Evolutionary conservation across 164 flowering plant species (phyloP).

Genomic region (Nymphaea thermarum): DNA sequence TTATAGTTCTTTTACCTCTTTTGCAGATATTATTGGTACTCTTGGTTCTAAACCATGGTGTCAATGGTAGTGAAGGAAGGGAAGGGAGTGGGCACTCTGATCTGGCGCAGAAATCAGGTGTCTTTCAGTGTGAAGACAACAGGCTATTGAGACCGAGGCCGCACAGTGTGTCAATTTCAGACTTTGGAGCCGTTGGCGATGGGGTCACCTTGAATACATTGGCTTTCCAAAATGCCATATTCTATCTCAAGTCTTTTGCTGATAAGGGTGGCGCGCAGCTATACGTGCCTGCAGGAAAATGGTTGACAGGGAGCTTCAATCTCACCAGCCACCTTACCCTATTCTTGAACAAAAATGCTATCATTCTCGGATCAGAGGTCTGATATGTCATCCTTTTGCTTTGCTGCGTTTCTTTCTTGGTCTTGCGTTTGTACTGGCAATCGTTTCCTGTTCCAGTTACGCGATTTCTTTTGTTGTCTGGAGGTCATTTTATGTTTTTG

Average conservation of each 20-base stretch:
- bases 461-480: no score
- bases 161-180: conserved; percentile 83
- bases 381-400: neutral
- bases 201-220: conserved; percentile 81
- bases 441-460: no score
- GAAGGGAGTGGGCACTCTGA: conserved; percentile 2
- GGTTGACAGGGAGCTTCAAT: conserved; percentile 91
- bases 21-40: conserved; percentile 46
- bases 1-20: conserved; percentile 1
- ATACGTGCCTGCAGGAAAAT: conserved; percentile 78
- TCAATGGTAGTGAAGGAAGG: conserved; percentile 18
- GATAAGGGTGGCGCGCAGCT: conserved; percentile 97
- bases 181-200: conserved; percentile 96
- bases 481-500: no score
- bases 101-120: neutral
- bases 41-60: conserved; percentile 38
- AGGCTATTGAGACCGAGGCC: conserved; percentile 52
- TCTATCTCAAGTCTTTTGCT: conserved; percentile 80
- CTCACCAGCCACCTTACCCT: conserved; percentile 95
- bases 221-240: conserved; percentile 93
- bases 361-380: conserved; percentile 84
- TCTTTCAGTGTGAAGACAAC: conserved; percentile 25
- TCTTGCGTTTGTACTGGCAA: neutral
- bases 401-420: neutral
- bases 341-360: conserved; percentile 74